These are phyloP conservation scores for Paramecium octaurelia DNA, from an alignment of 73 alveolate genomes.

Conservation along the genomic window DNA sequence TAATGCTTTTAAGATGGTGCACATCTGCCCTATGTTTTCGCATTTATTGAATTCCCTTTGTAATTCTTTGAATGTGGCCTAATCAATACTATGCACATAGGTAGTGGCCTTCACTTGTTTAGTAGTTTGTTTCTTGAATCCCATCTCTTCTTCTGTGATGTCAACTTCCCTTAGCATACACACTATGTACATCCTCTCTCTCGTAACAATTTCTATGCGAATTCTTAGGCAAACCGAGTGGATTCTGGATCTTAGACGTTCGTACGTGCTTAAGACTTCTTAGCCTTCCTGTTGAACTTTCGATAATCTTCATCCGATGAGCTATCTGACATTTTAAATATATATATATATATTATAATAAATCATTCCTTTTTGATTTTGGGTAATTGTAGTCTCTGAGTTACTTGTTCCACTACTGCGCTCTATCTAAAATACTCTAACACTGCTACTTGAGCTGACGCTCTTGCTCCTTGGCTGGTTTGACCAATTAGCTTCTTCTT, in stretches of 20 bases:
- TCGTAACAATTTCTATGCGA: not conserved
- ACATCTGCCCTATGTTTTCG: not conserved
- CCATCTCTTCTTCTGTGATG: conserved; percentile 27
- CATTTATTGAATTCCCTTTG: not conserved
- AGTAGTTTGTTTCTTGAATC: not conserved
- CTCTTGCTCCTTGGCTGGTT: not conserved
- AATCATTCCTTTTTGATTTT: not conserved
- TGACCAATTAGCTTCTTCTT: not conserved
- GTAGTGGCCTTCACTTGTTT: not conserved
- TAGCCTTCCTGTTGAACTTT: not conserved
- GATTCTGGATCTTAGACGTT: not conserved
- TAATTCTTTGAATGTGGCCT: conserved; percentile 22
- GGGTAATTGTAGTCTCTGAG: conserved; percentile 36
- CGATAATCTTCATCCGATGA: conserved; percentile 38
- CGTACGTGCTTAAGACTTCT: not conserved
- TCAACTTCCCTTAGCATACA: not conserved
- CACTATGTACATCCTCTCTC: conserved; percentile 28
- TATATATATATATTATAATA: not conserved
- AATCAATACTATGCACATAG: not conserved
- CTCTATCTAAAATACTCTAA: not conserved
- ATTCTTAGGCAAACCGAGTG: not conserved
- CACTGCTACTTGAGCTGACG: not conserved
- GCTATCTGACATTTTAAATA: conserved; percentile 1
- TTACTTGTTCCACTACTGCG: conserved; percentile 7
- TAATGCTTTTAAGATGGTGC: not conserved